Evolutionary conservation across 2,329 filamentous ascomycete species (phyloP), one percentile per base, ranked within the genome.

Genomic region (Orbilia quercus): DNA sequence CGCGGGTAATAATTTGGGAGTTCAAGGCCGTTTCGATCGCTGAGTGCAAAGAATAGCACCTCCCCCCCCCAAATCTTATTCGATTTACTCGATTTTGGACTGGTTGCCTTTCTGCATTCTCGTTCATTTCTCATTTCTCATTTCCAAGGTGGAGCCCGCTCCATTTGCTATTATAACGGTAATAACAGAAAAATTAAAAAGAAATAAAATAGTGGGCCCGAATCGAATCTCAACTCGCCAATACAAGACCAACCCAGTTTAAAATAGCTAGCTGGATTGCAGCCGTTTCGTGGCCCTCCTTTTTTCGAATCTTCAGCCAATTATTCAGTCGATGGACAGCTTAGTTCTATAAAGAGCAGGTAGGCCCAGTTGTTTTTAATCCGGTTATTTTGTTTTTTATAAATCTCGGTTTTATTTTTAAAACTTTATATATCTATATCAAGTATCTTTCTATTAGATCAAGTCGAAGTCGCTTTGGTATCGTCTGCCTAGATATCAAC

Each of bases 171-270:
- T 73, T 62, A 73, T 73, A 65, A 57, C 60, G 55, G 55, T 62
- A 66, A 64, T 55, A 31, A 31, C 28, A 31, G n/a, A n/a, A n/a
- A n/a, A n/a, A n/a, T n/a, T n/a, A n/a, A n/a, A n/a, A n/a, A n/a
- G n/a, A n/a, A n/a, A n/a, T n/a, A 31, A 4, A 31, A 31, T 9
- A 59, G 69, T 73, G 69, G 69, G 60, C 54, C 69, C 69, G 66
- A 66, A 73, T 73, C 69, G 66, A 66, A 73, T 73, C 54, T 73
- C 67, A 51, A 72, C 59, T 63, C 60, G 60, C 69, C 69, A 47
- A 53, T 73, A 62, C 59, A 62, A 66, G 69, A 66, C 69, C n/a
- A n/a, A 64, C 59, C 40, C 54, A 23, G 48, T 58, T 73, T 57
- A 60, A 66, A 60, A 73, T 60, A 65, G 54, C 34, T 66, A 60